These are phyloP conservation scores for Salix caprea DNA, from an alignment of 345 rosid species.

Conservation along the genomic window DNA sequence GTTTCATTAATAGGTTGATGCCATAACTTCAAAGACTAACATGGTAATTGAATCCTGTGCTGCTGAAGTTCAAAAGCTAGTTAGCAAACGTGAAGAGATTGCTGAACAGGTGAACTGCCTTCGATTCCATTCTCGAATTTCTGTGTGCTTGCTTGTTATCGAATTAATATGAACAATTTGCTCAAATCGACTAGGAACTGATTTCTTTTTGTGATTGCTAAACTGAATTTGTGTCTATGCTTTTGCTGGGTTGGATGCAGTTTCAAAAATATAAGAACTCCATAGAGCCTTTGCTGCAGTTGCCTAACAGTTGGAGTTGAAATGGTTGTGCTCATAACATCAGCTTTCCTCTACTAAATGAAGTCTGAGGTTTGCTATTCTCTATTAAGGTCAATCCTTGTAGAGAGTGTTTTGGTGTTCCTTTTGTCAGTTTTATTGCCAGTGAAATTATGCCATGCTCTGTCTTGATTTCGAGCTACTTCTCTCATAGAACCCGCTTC, in stretches of 20 bases:
- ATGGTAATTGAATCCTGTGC: constrained; percentile 55
- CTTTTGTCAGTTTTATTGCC: background rate
- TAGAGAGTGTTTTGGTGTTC: background rate
- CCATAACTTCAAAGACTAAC: constrained; percentile 47
- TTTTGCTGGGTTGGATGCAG: constrained; percentile 23
- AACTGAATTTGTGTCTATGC: background rate
- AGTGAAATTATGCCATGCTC: background rate
- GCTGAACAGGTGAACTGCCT: constrained; percentile 53
- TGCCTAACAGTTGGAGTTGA: background rate
- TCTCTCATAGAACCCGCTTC: too few species aligned
- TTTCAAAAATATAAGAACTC: constrained; percentile 34
- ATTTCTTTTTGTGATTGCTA: background rate
- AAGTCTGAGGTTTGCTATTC: too few species aligned
- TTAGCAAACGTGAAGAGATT: constrained; percentile 55
- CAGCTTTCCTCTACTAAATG: too few species aligned
- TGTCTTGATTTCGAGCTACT: background rate
- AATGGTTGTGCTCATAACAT: too few species aligned
- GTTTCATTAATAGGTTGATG: constrained; percentile 53
- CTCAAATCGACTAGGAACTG: background rate
- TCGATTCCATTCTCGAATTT: background rate
- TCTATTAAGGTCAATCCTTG: background rate
- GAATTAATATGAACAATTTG: background rate
- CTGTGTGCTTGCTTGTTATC: background rate
- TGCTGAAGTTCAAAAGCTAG: constrained; percentile 49
- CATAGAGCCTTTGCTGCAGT: constrained; percentile 11